Evolutionary conservation across 1,139 yeast genomes (phyloP).

Genomic region (Meyerozyma smithsonii): DNA sequence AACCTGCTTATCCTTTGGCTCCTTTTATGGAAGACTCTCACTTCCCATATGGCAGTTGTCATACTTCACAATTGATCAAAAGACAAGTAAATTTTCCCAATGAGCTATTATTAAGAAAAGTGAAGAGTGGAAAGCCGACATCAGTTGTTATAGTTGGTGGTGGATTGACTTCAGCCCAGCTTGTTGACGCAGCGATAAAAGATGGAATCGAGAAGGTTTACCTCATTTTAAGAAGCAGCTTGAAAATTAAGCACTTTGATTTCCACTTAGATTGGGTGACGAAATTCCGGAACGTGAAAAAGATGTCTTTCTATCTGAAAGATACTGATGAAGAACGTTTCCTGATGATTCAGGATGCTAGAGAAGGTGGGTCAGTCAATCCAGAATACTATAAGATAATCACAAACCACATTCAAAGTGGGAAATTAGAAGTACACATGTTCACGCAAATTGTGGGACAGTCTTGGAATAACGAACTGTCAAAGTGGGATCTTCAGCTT

Average conservation of each 20-base stretch:
- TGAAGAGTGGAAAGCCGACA: slow-evolving; percentile 12
- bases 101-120: slow-evolving; percentile 14
- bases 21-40: slow-evolving; percentile 20
- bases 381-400: slow-evolving; percentile 39
- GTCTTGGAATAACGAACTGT: slow-evolving; percentile 16
- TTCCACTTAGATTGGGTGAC: slow-evolving; percentile 52
- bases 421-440: slow-evolving; percentile 21
- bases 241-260: slow-evolving; percentile 47
- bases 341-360: slow-evolving; percentile 38
- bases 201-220: slow-evolving; percentile 28
- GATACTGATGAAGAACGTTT: slow-evolving; percentile 40
- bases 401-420: slow-evolving; percentile 25
- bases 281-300: slow-evolving; percentile 40
- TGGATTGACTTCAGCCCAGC: slow-evolving; percentile 46
- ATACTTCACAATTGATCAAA: slow-evolving; percentile 38
- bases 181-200: slow-evolving; percentile 36
- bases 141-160: slow-evolving; percentile 43
- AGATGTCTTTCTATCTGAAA: slow-evolving; percentile 31
- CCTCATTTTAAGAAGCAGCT: slow-evolving; percentile 33
- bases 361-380: slow-evolving; percentile 47
- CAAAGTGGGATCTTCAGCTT: slow-evolving; percentile 18
- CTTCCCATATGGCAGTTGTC: slow-evolving; percentile 33
- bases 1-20: slow-evolving; percentile 28
- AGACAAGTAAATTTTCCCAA: slow-evolving; percentile 22
- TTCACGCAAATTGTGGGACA: slow-evolving; percentile 20